Evolutionary conservation across 805 yeast species (phyloP).

Genomic region (Starmerella asiatica): DNA sequence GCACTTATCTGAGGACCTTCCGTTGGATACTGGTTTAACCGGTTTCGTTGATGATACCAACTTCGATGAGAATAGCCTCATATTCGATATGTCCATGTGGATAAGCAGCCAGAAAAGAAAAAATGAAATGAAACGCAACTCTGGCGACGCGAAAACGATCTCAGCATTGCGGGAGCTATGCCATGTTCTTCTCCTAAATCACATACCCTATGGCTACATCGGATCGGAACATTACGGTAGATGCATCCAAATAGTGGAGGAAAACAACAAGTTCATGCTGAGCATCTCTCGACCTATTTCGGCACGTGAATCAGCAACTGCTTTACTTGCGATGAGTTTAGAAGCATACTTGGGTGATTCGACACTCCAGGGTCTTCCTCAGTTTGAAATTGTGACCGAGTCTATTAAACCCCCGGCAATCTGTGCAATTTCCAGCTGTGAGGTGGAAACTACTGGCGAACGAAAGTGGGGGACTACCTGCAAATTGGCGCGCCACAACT

Average conservation of each 20-base stretch:
- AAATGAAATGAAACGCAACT: not conserved
- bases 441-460: constrained; percentile 7
- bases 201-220: constrained; percentile 18
- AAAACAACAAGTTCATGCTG: constrained; percentile 2
- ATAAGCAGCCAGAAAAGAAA: not conserved
- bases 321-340: constrained; percentile 7
- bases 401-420: constrained; percentile 10
- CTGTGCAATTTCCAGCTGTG: constrained; percentile 10
- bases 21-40: not conserved
- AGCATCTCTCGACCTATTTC: constrained; percentile 14
- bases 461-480: constrained; percentile 14
- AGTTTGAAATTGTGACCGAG: constrained; percentile 2
- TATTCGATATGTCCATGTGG: not conserved
- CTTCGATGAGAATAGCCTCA: not conserved
- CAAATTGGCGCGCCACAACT: not conserved
- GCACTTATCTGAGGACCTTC: not conserved
- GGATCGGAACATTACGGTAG: constrained; percentile 13
- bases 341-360: constrained; percentile 5
- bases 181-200: constrained; percentile 17
- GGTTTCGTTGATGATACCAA: not conserved
- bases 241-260: constrained; percentile 11
- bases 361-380: not conserved
- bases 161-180: constrained; percentile 4
- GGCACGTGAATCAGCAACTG: constrained; percentile 1
- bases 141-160: not conserved